Evolutionary conservation across 257 asterid genomes (phyloP).

Genomic region (Primulina huaijiensis): DNA sequence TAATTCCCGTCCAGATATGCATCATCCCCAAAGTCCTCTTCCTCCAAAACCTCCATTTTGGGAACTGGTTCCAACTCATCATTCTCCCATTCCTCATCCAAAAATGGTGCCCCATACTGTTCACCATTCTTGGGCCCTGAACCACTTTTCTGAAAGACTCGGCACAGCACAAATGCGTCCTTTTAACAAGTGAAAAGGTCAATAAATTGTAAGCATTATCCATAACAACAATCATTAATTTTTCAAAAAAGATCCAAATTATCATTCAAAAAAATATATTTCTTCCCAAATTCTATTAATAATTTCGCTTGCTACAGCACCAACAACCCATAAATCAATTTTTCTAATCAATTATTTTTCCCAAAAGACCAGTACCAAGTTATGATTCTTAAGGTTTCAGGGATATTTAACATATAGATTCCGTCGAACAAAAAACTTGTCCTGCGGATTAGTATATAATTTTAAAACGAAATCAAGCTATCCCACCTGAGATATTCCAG

Average conservation of each 20-base stretch:
- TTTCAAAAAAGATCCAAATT: not conserved
- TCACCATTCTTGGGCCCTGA: conserved; percentile 95
- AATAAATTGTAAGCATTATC: not conserved
- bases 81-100: conserved; percentile 87
- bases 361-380: not conserved
- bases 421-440: conserved; percentile 13
- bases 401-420: not conserved
- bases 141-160: conserved; percentile 91
- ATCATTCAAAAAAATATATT: too few relatives aligned
- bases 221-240: not conserved
- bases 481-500: conserved; percentile 72
- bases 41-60: conserved; percentile 35
- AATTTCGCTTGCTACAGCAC: not conserved
- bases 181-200: conserved; percentile 22
- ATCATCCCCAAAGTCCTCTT: conserved; percentile 42
- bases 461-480: conserved; percentile 18
- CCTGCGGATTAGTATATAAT: conserved; percentile 16
- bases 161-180: conserved; percentile 83
- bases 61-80: conserved; percentile 41
- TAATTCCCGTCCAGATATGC: conserved; percentile 39
- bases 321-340: not conserved
- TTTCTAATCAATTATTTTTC: too few relatives aligned
- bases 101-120: conserved; percentile 86
- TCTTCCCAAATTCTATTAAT: not conserved
- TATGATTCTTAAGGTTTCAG: not conserved